Conservation (phyloP, 164 flowering plant genomes). For the Magnolia sinica region DNA sequence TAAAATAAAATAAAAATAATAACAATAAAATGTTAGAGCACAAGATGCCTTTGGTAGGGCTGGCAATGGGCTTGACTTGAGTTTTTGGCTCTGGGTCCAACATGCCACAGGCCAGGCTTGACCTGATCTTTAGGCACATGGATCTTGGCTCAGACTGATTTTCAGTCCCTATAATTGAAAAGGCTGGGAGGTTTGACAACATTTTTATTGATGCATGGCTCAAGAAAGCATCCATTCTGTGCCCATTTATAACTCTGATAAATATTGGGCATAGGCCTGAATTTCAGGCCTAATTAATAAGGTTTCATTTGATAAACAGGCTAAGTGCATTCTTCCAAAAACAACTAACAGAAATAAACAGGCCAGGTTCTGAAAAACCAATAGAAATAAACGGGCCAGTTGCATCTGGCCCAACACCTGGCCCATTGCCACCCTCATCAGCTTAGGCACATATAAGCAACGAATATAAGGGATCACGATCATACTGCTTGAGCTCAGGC, state of each 20-base stretch:
- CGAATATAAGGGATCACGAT: neutral
- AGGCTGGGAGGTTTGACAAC: neutral
- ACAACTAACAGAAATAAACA: no score
- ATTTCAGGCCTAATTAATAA: no score
- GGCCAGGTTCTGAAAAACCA: no score
- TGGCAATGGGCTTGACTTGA: neutral
- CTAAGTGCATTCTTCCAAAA: neutral
- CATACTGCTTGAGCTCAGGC: constrained; percentile 84
- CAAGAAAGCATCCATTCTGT: neutral
- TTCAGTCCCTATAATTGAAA: neutral
- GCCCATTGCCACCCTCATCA: neutral
- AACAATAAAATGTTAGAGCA: neutral
- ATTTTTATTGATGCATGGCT: neutral
- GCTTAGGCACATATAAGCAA: neutral
- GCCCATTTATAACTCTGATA: neutral
- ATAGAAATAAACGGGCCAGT: no score
- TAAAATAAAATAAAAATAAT: neutral
- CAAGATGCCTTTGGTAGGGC: neutral
- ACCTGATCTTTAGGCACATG: no score
- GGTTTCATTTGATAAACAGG: no score
- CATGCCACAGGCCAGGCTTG: no score
- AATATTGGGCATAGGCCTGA: neutral
- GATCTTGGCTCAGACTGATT: neutral
- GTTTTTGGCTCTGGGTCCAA: no score
- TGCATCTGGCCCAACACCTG: neutral